Evolutionary conservation across 129 eudicot genomes (phyloP), one percentile per base, ranked within the genome.

Genomic region (Chrysanthemum seticuspe): DNA sequence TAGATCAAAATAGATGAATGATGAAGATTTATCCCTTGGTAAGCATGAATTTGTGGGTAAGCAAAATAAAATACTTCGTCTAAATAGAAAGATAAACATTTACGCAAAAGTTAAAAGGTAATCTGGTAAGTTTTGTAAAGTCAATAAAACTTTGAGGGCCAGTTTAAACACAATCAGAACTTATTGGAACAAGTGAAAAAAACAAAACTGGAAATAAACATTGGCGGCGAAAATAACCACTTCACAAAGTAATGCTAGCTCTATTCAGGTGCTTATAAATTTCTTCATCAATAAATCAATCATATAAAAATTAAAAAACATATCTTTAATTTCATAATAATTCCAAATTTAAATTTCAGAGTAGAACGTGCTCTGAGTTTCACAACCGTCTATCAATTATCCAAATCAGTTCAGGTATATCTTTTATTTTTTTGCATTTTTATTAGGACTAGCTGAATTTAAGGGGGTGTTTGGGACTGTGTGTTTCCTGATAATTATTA

Each of bases 381-480:
- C 54, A 72, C 86, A 45, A 78, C 76, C 62, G 21, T 69, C 14
- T 56, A 44, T 61, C 76, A 69, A 10, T 55, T 64, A 18, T 79
- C 85, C 11, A 78, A 84, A 29, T 80, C 81, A 36, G 40, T 54
- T 54, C 91, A 86, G 88, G 91, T 85, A 27, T 27, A 27, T 27
- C 29, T 27, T 27, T 27, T 27, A 27, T 27, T 27, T 0, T 27
- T 27, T 27, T 27, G 29, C 29, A 1, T 27, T 27, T 1, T 27
- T 1, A 27, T 27, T 27, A 27, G 29, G 29, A 27, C 29, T 27
- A 27, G 29, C 29, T 27, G 29, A 27, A 27, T 27, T 27, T 27
- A 27, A 27, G 29, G 29, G 21, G 29, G 29, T 27, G 29, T 27
- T 27, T 27, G 29, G 29, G 29, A 27, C 29, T 27, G 29, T 27